A percentile compares a stretch with the other conserved stretches of the same genome.
These are phyloP conservation scores for Coniella lustricola DNA, from an alignment of 2,329 filamentous ascomycete species.

Conservation along the genomic window DNA sequence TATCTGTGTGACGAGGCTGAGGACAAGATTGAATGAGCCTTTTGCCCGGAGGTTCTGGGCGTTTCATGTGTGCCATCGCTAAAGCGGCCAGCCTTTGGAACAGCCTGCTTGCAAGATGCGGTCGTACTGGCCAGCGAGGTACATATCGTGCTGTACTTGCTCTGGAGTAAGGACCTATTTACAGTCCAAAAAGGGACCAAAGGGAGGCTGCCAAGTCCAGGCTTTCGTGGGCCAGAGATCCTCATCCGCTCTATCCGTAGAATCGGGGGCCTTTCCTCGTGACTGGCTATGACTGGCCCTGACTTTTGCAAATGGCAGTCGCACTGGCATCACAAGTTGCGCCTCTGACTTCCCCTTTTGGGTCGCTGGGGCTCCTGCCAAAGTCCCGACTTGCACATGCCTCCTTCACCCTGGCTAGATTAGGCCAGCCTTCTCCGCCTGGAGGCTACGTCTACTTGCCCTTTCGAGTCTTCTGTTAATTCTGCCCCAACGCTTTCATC, in stretches of 20 bases:
- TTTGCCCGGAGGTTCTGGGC: not conserved
- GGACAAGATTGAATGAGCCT: not conserved
- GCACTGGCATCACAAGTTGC: not conserved
- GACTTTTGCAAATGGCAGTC: not conserved
- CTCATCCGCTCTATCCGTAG: not conserved
- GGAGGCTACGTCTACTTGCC: not conserved
- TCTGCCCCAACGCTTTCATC: not conserved
- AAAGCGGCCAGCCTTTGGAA: not conserved
- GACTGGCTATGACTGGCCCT: not conserved
- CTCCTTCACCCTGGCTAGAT: not conserved
- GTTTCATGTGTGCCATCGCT: slow-evolving; percentile 2
- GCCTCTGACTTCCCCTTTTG: slow-evolving; percentile 2
- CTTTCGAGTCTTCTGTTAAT: not conserved
- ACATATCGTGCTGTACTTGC: no score
- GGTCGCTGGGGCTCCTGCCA: not conserved
- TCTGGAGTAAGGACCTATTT: no score
- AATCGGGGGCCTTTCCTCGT: not conserved
- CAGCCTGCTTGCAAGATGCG: not conserved
- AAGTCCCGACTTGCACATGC: not conserved
- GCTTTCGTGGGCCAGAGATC: no score
- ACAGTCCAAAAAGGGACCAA: no score
- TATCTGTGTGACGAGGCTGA: not conserved
- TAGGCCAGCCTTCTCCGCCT: not conserved
- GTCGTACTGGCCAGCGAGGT: no score
- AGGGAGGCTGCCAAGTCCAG: no score